Evolutionary conservation across 2,329 filamentous ascomycete genomes (phyloP).

Genomic region (Paecilomyces fulvus): DNA sequence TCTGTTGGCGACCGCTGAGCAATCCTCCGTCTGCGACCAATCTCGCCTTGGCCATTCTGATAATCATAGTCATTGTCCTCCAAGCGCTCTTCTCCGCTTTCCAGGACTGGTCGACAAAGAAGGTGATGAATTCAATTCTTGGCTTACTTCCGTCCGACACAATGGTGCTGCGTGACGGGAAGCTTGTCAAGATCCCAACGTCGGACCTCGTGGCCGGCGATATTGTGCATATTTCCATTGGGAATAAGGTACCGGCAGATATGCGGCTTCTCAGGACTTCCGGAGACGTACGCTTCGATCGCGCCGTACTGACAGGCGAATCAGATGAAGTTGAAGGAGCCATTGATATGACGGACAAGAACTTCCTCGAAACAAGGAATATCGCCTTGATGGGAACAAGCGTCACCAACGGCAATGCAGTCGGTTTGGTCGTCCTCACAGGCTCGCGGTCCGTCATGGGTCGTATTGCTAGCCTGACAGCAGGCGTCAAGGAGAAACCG

Average conservation of each 20-base stretch:
- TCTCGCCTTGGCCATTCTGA: constrained; percentile 62
- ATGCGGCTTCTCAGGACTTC: constrained; percentile 62
- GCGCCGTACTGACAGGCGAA: constrained; percentile 66
- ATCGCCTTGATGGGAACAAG: constrained; percentile 72
- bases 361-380: constrained; percentile 69
- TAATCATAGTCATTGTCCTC: constrained; percentile 62
- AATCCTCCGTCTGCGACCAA: constrained; percentile 62
- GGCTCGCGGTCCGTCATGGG: constrained; percentile 68
- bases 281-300: constrained; percentile 64
- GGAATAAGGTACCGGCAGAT: constrained; percentile 69
- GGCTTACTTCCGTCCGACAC: constrained; percentile 67
- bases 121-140: constrained; percentile 72
- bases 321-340: constrained; percentile 58
- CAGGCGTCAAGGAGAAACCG: constrained; percentile 58
- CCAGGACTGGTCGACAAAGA: constrained; percentile 67
- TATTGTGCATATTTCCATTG: constrained; percentile 58
- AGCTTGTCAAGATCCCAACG: constrained; percentile 44
- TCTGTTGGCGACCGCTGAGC: constrained; percentile 69
- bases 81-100: constrained; percentile 63
- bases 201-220: constrained; percentile 66
- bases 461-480: constrained; percentile 65
- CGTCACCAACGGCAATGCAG: constrained; percentile 61
- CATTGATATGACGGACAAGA: constrained; percentile 57
- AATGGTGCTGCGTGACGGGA: constrained; percentile 56
- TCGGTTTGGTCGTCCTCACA: constrained; percentile 62